A percentile compares a stretch with the other conserved stretches of the same genome.
These are phyloP conservation scores for Cydonia oblonga DNA, from an alignment of 331 rosid species.

Conservation along the genomic window DNA sequence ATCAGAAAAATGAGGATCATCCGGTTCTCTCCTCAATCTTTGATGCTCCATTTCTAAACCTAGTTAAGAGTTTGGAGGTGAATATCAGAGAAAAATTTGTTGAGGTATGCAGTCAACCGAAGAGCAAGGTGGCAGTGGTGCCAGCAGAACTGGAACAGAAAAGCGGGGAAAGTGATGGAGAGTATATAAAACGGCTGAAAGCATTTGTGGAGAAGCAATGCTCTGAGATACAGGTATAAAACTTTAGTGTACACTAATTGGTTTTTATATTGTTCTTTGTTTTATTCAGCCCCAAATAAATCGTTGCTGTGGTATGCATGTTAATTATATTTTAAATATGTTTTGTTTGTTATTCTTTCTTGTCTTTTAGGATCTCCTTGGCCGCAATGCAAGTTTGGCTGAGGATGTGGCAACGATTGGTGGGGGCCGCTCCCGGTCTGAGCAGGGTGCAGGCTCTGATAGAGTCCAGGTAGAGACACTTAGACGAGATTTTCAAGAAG, in stretches of 20 bases:
- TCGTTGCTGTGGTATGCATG: background rate
- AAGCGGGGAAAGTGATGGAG: slow-evolving; percentile 59
- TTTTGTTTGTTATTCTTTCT: slow-evolving; percentile 7
- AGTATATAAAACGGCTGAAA: slow-evolving; percentile 74
- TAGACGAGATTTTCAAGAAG: slow-evolving; percentile 69
- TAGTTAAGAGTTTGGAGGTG: slow-evolving; percentile 49
- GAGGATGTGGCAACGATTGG: slow-evolving; percentile 67
- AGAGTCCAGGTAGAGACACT: slow-evolving; percentile 62
- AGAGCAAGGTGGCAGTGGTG: slow-evolving; percentile 72
- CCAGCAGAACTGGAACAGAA: slow-evolving; percentile 89
- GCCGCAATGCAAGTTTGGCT: slow-evolving; percentile 70
- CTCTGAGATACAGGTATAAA: slow-evolving; percentile 79
- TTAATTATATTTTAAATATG: background rate
- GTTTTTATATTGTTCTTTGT: background rate
- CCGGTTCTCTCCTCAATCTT: slow-evolving; percentile 66
- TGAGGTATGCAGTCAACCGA: slow-evolving; percentile 66
- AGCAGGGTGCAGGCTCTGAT: slow-evolving; percentile 52
- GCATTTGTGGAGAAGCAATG: slow-evolving; percentile 80
- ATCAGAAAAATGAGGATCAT: slow-evolving; percentile 49
- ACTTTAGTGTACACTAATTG: background rate
- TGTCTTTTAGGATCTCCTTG: slow-evolving; percentile 52
- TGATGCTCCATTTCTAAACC: slow-evolving; percentile 51
- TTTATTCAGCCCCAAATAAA: background rate
- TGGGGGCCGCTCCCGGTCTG: slow-evolving; percentile 31
- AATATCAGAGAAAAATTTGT: slow-evolving; percentile 70